Evolutionary conservation across 768 basidiomycete species (phyloP).

Genomic region (Rubroboletus satanas): DNA sequence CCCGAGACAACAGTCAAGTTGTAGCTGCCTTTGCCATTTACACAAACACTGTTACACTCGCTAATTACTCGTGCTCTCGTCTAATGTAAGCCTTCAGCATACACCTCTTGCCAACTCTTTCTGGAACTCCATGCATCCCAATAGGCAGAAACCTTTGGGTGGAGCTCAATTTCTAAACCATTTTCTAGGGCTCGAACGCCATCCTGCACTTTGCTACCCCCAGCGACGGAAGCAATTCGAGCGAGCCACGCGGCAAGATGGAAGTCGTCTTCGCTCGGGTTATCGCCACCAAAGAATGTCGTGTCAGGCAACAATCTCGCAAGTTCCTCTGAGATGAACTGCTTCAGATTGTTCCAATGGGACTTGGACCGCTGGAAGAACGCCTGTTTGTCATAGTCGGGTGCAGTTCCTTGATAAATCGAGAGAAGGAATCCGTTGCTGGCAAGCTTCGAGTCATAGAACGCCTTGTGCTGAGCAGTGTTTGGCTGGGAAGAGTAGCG

Average conservation of each 20-base stretch:
- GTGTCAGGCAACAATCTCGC: slow-evolving; percentile 38
- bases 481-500: slow-evolving; percentile 34
- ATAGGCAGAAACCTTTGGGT: slow-evolving; percentile 38
- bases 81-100: slow-evolving; percentile 43
- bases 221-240: slow-evolving; percentile 39
- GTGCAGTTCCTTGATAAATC: slow-evolving; percentile 38
- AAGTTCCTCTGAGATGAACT: slow-evolving; percentile 40
- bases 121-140: slow-evolving; percentile 44
- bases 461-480: slow-evolving; percentile 36
- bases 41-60: background rate
- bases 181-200: slow-evolving; percentile 38
- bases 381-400: slow-evolving; percentile 31
- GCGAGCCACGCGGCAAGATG: slow-evolving; percentile 53
- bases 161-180: slow-evolving; percentile 36
- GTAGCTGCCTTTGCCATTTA: background rate
- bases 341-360: slow-evolving; percentile 37
- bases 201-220: slow-evolving; percentile 35
- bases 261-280: slow-evolving; percentile 52
- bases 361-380: slow-evolving; percentile 39
- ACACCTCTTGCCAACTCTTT: slow-evolving; percentile 45
- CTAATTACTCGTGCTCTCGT: background rate
- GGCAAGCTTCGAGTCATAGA: slow-evolving; percentile 43
- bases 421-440: slow-evolving; percentile 39
- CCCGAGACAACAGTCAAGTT: slow-evolving; percentile 12
- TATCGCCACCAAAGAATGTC: slow-evolving; percentile 46